Base-by-base conservation (phyloP, 2,329 filamentous ascomycete species). In the Catunica adiposa region DNA sequence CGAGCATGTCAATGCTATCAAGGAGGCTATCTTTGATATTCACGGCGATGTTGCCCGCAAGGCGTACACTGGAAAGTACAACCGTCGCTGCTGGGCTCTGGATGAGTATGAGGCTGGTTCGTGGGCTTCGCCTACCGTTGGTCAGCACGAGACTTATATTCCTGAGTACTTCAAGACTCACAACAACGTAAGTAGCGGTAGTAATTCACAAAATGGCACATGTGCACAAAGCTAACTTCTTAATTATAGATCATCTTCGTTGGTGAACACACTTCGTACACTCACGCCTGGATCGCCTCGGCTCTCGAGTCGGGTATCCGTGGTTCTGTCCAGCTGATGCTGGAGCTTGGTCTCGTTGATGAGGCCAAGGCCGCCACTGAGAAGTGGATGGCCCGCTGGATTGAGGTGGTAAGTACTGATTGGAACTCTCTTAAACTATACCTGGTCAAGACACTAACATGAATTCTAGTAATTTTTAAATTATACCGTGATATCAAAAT, bases 371-470 rank as follows among this genome's bases (percentile, higher is more conserved):
- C 71, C 34, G 70, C 82, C 17, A 76, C 78, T 1, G 69, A 79
- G 31, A 77, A 77, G 59, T 85, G 81, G 81, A 83, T 84, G 80
- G 80, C 77, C 1, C 71, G 82, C 56, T 84, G 80, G 80, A 80
- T 82, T 54, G 68, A 70, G 50, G 64, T 78, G 51, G 47, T 50
- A 55, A 47, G 50, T 23, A 7, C 15, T 34, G n/a, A 44, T 17
- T 44, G 40, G 20, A 3, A 44, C 11, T 44, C 40, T 17, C 11
- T 2, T 17, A 8, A 4, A 8, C 20, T n/a, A 7, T 17, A 17
- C 8, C 8, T n/a, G 3, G 8, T 2, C 15, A 4, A n/a, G 9
- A 8, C 20, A 17, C 40, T 44, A 44, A 44, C 40, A n/a, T 44
- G 40, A 7, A n/a, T 22, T 7, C 15, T n/a, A 44, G 40, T 44